phyloP scores from a whole-genome alignment of 192 early-diverging fungal genomes.

The Paraglomus brasilianum region DNA sequence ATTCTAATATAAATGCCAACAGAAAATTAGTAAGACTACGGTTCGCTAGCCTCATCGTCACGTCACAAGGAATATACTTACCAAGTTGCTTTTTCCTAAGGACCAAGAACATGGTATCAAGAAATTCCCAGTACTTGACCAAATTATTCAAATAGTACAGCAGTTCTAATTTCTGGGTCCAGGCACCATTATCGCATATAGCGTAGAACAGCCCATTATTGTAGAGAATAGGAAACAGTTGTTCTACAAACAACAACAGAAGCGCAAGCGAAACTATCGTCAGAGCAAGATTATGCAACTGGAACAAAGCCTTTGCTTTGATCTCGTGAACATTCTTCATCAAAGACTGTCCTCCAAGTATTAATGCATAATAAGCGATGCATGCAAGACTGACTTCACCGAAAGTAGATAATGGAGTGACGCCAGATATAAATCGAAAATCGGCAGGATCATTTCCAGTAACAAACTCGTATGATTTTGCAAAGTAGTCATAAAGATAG shows the following conservation, averaged over 20 bases:
- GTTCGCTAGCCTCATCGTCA: too few relatives aligned
- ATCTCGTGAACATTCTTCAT: slow-evolving; percentile 68
- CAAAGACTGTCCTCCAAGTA: slow-evolving; percentile 75
- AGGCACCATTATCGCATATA: slow-evolving; percentile 65
- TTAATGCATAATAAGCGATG: slow-evolving; percentile 68
- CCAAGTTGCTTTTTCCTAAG: slow-evolving; percentile 80
- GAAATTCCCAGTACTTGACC: slow-evolving; percentile 88
- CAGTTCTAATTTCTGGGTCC: slow-evolving; percentile 78
- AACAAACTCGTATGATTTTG: slow-evolving; percentile 43
- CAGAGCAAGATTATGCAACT: slow-evolving; percentile 80
- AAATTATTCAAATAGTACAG: slow-evolving; percentile 92
- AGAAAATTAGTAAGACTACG: not conserved
- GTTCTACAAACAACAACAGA: slow-evolving; percentile 72
- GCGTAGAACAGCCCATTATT: slow-evolving; percentile 69
- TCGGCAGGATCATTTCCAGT: slow-evolving; percentile 43
- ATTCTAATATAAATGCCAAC: slow-evolving; percentile 49
- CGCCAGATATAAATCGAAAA: slow-evolving; percentile 47
- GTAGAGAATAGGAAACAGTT: slow-evolving; percentile 69
- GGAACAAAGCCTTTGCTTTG: slow-evolving; percentile 68
- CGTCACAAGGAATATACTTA: slow-evolving; percentile 35
- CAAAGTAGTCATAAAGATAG: slow-evolving; percentile 52
- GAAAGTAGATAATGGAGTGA: slow-evolving; percentile 53
- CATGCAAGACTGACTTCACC: slow-evolving; percentile 47
- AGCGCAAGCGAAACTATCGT: slow-evolving; percentile 67
- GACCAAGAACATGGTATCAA: slow-evolving; percentile 85